Percentiles rank a stretch among this genome's conserved stretches.
phyloP scores from a whole-genome alignment of 768 basidiomycete genomes.

The Xanthoconium stramineum region DNA sequence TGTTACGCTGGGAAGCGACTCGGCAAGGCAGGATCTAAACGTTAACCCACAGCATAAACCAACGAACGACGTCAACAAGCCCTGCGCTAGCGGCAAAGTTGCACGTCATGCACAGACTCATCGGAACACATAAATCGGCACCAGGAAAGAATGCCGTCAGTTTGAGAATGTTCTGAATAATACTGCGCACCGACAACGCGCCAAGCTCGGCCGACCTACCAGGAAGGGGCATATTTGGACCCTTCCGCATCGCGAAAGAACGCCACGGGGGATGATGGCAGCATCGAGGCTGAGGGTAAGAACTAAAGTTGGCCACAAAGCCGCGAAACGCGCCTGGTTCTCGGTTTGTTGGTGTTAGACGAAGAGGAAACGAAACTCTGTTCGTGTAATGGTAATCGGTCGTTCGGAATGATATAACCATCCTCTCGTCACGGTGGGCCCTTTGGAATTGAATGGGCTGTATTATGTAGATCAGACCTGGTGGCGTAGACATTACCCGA shows the following conservation, averaged over 20 bases:
- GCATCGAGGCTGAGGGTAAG: neutral
- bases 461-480: slow-evolving; percentile 2
- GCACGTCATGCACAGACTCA: neutral
- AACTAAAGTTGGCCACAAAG: neutral
- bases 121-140: slow-evolving; percentile 1
- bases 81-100: neutral
- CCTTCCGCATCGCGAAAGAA: neutral
- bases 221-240: neutral
- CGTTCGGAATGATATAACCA: neutral
- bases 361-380: neutral
- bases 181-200: neutral
- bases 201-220: neutral
- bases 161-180: neutral
- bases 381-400: neutral
- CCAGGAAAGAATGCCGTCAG: slow-evolving; percentile 11
- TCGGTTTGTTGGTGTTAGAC: neutral
- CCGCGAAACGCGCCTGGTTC: neutral
- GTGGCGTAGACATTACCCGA: neutral
- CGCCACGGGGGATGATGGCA: neutral
- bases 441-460: neutral
- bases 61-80: neutral
- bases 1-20: neutral
- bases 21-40: neutral
- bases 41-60: neutral
- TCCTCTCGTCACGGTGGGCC: neutral